Conservation (phyloP, 495 filamentous ascomycete species). For the Penicillium robsamsonii region DNA sequence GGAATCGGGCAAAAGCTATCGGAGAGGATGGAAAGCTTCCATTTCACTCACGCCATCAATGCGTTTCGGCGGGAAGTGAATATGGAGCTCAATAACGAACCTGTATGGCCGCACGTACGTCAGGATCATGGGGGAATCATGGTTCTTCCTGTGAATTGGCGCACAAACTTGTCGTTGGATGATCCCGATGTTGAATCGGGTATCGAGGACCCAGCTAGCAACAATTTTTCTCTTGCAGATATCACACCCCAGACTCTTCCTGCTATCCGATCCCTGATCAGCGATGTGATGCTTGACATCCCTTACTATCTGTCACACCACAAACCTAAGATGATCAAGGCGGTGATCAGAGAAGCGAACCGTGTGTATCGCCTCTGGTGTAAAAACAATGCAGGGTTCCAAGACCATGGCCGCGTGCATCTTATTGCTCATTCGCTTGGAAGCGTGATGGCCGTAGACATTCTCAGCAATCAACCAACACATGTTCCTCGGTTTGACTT, state of each 20-base stretch:
- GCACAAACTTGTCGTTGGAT: conserved; percentile 79
- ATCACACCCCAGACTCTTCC: conserved; percentile 91
- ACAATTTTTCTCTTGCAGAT: conserved; percentile 76
- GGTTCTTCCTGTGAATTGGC: conserved; percentile 86
- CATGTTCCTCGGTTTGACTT: conserved; percentile 57
- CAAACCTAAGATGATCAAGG: conserved; percentile 89
- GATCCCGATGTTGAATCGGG: conserved; percentile 59
- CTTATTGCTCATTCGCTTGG: conserved; percentile 91
- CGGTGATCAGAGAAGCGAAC: conserved; percentile 88
- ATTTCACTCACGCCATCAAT: conserved; percentile 95
- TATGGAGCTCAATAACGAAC: conserved; percentile 71
- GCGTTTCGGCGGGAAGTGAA: conserved; percentile 84
- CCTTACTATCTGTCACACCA: conserved; percentile 96
- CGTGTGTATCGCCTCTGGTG: conserved; percentile 93
- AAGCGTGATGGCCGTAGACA: conserved; percentile 88
- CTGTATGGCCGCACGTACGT: conserved; percentile 70
- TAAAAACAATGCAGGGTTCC: conserved; percentile 82
- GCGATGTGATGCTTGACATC: conserved; percentile 96
- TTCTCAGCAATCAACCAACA: conserved; percentile 85
- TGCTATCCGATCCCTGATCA: conserved; percentile 83
- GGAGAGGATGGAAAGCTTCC: conserved; percentile 90
- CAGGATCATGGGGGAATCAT: conserved; percentile 68
- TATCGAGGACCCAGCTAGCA: conserved; percentile 49
- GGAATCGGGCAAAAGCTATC: conserved; percentile 98
- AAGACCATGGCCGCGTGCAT: conserved; percentile 79